phyloP scores from a whole-genome alignment of 768 basidiomycete genomes.

The Cystofilobasidium capitatum region DNA sequence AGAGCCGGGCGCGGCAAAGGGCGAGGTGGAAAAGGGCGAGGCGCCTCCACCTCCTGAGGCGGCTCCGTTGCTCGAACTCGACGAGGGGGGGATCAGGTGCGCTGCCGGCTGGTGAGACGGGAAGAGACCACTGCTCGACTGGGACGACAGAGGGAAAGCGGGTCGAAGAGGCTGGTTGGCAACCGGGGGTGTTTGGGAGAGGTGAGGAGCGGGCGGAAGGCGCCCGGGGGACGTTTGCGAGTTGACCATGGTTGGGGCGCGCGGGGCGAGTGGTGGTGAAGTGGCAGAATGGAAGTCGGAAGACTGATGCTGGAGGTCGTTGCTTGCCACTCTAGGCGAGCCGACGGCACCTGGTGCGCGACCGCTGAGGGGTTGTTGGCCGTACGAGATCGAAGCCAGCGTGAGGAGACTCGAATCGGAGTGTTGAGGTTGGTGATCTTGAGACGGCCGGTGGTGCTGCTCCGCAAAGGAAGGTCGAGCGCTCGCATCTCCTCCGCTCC shows the following conservation, averaged over 20 bases:
- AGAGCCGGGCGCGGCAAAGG: constrained; percentile 58
- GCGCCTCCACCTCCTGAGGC: background rate
- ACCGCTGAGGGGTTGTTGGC: background rate
- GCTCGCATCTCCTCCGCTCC: background rate
- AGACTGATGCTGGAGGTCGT: too few species aligned
- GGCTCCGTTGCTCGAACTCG: constrained; percentile 7
- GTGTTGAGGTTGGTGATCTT: background rate
- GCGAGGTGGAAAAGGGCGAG: constrained; percentile 46
- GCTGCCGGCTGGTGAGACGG: constrained; percentile 3
- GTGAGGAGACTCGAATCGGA: background rate
- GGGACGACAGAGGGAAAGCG: background rate
- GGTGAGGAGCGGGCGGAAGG: background rate
- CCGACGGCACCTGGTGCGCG: background rate
- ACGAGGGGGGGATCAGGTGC: constrained; percentile 15
- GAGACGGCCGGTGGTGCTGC: background rate
- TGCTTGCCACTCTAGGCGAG: background rate
- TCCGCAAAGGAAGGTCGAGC: background rate
- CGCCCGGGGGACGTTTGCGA: background rate
- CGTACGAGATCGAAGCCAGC: background rate
- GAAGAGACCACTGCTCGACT: background rate
- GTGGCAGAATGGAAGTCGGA: too few species aligned
- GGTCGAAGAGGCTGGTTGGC: background rate
- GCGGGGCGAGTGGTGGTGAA: background rate
- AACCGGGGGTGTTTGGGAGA: background rate
- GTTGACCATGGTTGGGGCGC: background rate